Evolutionary conservation across 139 green algal genomes (phyloP), one percentile per base, ranked within the genome.

Genomic region (Medakamo hakoo): DNA sequence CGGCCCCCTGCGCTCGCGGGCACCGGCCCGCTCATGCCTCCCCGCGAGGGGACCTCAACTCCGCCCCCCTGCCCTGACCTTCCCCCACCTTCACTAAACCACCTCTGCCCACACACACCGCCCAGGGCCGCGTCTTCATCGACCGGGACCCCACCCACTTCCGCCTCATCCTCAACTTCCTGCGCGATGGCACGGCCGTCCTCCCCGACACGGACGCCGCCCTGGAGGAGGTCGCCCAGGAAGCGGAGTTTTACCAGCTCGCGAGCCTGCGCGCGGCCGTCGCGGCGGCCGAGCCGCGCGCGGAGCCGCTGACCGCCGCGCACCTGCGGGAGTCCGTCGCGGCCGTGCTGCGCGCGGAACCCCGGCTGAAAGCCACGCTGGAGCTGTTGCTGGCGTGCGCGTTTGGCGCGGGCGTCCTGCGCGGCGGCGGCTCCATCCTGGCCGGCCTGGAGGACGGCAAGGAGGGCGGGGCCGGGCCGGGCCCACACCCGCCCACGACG

Each of bases 231-330:
- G 59, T 83, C 26, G 30, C 74, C 40, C 65, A 78, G 28, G 76
- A 83, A 61, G 71, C 75, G 0, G 65, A 71, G 14, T 78, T 66
- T 29, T 82, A 76, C 25, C 72, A 79, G 70, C 57, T 31, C 57
- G 24, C 24, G 57, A 28, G 19, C 20, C 57, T 28, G 21, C 21
- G 19, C 20, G 57, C 24, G 21, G 57, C 57, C 22, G 57, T 27
- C 49, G n/a, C 55, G 49, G 60, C 60, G 28, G 3, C 60, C 27
- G 22, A 27, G 58, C 24, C 57, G 59, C 22, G 66, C 66, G 24
- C 29, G 30, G 40, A 52, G 40, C 40, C 40, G 9, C 40, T 52
- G 9, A 52, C 40, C 40, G 40, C 40, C 9, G 40, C 40, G 0
- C 49, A 63, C n/a, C 66, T 71, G 23, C 28, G 60, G 24, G 25